Evolutionary conservation across 169 alveolate species (phyloP), one percentile per base, ranked within the genome.

Genomic region (Eimeria praecox): DNA sequence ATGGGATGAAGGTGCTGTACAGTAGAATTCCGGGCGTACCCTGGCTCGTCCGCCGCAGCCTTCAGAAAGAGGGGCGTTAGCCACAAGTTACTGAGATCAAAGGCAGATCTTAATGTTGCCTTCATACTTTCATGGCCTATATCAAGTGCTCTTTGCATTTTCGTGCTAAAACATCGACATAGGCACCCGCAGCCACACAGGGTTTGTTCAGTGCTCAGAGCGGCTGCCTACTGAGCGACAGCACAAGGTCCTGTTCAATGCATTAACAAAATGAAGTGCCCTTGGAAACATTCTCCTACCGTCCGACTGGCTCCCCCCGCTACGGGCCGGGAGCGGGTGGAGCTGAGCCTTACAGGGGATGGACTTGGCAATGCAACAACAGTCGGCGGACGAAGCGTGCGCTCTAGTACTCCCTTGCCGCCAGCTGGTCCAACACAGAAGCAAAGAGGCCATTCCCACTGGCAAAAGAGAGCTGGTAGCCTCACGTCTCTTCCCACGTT

Each of bases 331-430:
- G 92, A 56, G 92, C 42, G 75, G 54, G 78, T 85, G 78, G 56
- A 33, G 38, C 75, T 59, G 20, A 85, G 52, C 30, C 77, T 85
- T 40, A 56, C 92, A 3, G 92, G 71, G 24, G 92, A 56, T 59
- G 78, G 77, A 56, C 92, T 52, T 27, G 35, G 77, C 92, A 54
- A 33, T 54, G 92, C 59, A 22, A 27, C 46, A n/a, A n/a, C 49
- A 38, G 16, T 1, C 18, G 75, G 78, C 71, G 35, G 38, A 14
- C 35, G 54, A 38, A 59, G 91, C 35, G 75, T 8, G 59, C 71
- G 49, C 49, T 40, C 78, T 59, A 54, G 33, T 66, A 35, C 38
- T 54, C 77, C 71, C 35, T 24, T 85, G 77, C 35, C 77, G 75
- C 78, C 92, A 49, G 12, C 77, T 33, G 54, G 16, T 24, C 18